These are phyloP conservation scores for Annulohypoxylon nitens DNA, from an alignment of 495 filamentous ascomycete species.

Conservation along the genomic window DNA sequence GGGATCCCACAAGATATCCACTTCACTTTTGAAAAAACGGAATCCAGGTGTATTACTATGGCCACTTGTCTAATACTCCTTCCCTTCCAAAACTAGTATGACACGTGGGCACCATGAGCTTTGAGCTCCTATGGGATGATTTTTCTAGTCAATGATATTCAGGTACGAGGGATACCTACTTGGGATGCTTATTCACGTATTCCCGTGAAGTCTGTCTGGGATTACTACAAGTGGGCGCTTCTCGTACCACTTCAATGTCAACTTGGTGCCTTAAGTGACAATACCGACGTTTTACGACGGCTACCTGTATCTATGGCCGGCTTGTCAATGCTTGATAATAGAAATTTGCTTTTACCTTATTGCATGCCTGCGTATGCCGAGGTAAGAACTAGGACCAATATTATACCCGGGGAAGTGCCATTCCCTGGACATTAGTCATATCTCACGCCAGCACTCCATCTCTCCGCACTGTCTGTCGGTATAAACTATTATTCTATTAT, in stretches of 20 bases:
- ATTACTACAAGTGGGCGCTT: background rate
- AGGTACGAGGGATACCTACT: background rate
- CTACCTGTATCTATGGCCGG: background rate
- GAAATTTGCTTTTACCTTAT: background rate
- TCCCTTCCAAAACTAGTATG: background rate
- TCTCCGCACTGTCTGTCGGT: background rate
- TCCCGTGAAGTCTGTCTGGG: background rate
- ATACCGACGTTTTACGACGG: background rate
- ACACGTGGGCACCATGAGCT: constrained; percentile 1
- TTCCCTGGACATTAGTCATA: constrained; percentile 4
- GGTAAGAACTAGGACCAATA: background rate
- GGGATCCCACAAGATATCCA: background rate
- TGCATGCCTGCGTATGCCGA: background rate
- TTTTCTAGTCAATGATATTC: background rate
- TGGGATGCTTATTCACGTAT: background rate
- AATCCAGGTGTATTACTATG: background rate
- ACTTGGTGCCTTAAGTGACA: background rate
- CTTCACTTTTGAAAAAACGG: background rate
- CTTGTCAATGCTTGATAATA: background rate
- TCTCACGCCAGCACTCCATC: background rate
- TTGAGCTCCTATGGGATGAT: background rate
- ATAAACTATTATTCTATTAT: background rate
- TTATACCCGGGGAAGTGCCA: background rate
- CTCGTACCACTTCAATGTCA: background rate
- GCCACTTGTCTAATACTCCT: background rate